A percentile compares a stretch with the other conserved stretches of the same genome.
phyloP scores from a whole-genome alignment of 1,139 yeast species.

The Geotrichum phurueaensis region DNA sequence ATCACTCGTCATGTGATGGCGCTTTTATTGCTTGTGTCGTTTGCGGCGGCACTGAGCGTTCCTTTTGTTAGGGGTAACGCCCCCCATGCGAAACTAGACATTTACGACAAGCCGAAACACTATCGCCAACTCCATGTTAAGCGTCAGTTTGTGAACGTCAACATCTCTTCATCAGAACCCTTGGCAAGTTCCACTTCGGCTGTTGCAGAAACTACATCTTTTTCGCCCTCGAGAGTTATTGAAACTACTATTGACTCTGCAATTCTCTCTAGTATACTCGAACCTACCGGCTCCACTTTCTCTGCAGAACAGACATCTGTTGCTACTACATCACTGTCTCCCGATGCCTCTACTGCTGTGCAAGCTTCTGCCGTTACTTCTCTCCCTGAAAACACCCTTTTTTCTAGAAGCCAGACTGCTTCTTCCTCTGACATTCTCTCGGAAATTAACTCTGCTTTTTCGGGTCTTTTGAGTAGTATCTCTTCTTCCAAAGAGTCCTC shows the following conservation, averaged over 20 bases:
- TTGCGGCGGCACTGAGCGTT: slow-evolving; percentile 8
- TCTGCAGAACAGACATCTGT: neutral
- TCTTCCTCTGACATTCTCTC: slow-evolving; percentile 24
- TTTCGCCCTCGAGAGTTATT: neutral
- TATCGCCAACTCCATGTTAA: slow-evolving; percentile 18
- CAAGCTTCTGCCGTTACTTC: neutral
- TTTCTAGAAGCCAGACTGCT: slow-evolving; percentile 10
- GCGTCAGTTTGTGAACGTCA: slow-evolving; percentile 19
- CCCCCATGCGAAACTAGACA: slow-evolving; percentile 1
- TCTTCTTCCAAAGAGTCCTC: neutral
- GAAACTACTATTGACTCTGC: slow-evolving; percentile 11
- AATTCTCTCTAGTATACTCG: neutral
- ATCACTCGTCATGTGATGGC: neutral
- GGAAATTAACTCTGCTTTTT: slow-evolving; percentile 26
- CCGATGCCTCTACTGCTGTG: neutral
- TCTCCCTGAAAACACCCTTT: neutral
- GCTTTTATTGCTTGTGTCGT: slow-evolving; percentile 1
- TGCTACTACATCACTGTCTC: neutral
- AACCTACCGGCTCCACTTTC: neutral
- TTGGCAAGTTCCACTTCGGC: neutral
- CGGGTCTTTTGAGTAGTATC: slow-evolving; percentile 18
- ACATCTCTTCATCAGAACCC: slow-evolving; percentile 10
- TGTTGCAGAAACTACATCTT: neutral
- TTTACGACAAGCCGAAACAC: slow-evolving; percentile 17
- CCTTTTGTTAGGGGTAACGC: neutral